Evolutionary conservation across 768 basidiomycete species (phyloP).

Genomic region (Leccinellum rugosiceps): DNA sequence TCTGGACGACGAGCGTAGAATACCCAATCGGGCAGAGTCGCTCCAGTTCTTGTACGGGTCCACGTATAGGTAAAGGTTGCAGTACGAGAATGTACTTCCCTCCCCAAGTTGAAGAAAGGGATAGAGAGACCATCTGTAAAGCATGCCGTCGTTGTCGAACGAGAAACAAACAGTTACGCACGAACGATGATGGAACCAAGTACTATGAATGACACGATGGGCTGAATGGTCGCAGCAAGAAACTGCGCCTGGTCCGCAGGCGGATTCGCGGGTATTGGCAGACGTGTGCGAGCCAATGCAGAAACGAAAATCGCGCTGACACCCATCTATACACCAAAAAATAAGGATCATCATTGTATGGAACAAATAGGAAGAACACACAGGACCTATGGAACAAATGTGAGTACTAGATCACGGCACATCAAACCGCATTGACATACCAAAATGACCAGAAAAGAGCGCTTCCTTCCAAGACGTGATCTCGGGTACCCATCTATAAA

Average conservation of each 20-base stretch:
- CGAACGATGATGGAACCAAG: slow-evolving; percentile 82
- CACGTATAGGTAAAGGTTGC: slow-evolving; percentile 44
- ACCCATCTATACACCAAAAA: slow-evolving; percentile 61
- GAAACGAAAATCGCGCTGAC: slow-evolving; percentile 90
- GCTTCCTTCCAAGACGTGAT: slow-evolving; percentile 84
- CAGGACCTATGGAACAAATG: slow-evolving; percentile 42
- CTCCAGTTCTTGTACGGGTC: slow-evolving; percentile 34
- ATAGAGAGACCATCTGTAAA: slow-evolving; percentile 63
- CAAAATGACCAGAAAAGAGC: slow-evolving; percentile 89
- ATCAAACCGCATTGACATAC: slow-evolving; percentile 31
- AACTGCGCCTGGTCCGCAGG: slow-evolving; percentile 68
- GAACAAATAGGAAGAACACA: slow-evolving; percentile 28
- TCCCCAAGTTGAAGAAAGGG: slow-evolving; percentile 58
- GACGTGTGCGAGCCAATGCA: slow-evolving; percentile 59
- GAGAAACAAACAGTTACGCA: slow-evolving; percentile 35
- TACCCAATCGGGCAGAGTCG: slow-evolving; percentile 45
- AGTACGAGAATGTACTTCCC: slow-evolving; percentile 44
- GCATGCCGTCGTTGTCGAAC: neutral
- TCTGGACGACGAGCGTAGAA: slow-evolving; percentile 30
- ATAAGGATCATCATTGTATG: neutral
- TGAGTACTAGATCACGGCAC: slow-evolving; percentile 2
- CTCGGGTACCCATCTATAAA: slow-evolving; percentile 87
- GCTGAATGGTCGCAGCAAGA: slow-evolving; percentile 70
- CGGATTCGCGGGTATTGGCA: slow-evolving; percentile 56
- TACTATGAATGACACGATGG: slow-evolving; percentile 86